A percentile compares a stretch with the other conserved stretches of the same genome.
Evolutionary conservation across 768 basidiomycete genomes (phyloP).

Genomic region (Jaapia argillacea): DNA sequence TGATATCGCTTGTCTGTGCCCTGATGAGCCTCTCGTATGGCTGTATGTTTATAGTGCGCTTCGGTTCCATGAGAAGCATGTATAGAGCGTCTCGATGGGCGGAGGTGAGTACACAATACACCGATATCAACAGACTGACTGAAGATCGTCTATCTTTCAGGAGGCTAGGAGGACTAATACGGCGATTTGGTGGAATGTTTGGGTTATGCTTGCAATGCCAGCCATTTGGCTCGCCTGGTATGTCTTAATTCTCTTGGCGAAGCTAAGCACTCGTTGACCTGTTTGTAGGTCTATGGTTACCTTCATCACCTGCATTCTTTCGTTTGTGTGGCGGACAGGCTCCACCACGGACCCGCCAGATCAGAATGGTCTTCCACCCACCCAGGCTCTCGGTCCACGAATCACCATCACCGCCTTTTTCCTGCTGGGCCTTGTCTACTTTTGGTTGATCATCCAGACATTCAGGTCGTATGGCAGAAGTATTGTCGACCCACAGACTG

Average conservation of each 20-base stretch:
- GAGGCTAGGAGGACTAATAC: conserved; percentile 46
- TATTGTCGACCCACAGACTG: conserved; percentile 6
- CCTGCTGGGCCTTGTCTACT: conserved; percentile 49
- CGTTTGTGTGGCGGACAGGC: conserved; percentile 60
- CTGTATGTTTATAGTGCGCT: conserved; percentile 64
- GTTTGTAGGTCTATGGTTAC: conserved; percentile 50
- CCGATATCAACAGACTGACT: neutral
- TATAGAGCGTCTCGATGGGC: conserved; percentile 65
- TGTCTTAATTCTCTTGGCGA: conserved; percentile 5
- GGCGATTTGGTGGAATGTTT: conserved; percentile 52
- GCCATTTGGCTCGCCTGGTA: conserved; percentile 65
- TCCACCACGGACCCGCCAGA: conserved; percentile 27
- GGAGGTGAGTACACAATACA: conserved; percentile 31
- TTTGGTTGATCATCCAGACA: conserved; percentile 50
- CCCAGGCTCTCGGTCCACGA: conserved; percentile 38
- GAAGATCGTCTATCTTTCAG: conserved; percentile 19
- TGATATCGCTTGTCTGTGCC: conserved; percentile 56
- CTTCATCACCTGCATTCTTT: conserved; percentile 51
- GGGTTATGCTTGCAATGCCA: conserved; percentile 59
- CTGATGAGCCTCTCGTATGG: conserved; percentile 67
- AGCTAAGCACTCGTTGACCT: neutral
- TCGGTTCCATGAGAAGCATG: conserved; percentile 66
- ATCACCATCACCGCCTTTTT: conserved; percentile 46
- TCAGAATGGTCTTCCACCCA: conserved; percentile 25
- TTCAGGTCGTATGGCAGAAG: conserved; percentile 51